Evolutionary conservation across 179 eudicot species (phyloP).

Genomic region (Carnegiea gigantea): DNA sequence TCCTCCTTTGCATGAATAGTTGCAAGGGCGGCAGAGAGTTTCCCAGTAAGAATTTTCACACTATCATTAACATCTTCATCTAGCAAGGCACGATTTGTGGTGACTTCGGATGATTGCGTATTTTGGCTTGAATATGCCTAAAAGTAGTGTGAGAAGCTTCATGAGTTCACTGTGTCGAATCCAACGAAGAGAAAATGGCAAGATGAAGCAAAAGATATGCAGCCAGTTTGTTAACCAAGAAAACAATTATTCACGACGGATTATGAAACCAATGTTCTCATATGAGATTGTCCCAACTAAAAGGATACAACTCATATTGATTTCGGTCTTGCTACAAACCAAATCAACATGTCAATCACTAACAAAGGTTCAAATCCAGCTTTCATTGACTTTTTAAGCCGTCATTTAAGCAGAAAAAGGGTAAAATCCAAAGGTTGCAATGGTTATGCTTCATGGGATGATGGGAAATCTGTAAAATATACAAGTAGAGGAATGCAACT

Average conservation of each 20-base stretch:
- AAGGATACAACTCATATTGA: neutral
- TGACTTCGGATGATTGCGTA: conserved; percentile 74
- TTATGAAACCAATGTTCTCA: conserved; percentile 1
- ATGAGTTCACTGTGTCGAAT: conserved; percentile 10
- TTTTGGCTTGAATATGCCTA: conserved; percentile 51
- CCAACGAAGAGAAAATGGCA: neutral
- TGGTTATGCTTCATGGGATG: neutral
- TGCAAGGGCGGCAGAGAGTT: conserved; percentile 71
- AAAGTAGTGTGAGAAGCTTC: conserved; percentile 13
- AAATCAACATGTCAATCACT: conserved; percentile 2
- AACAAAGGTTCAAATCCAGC: neutral
- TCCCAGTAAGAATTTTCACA: conserved; percentile 57
- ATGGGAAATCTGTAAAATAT: neutral
- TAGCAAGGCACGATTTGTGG: conserved; percentile 45
- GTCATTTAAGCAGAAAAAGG: too few species aligned
- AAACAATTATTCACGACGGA: neutral
- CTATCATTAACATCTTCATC: conserved; percentile 53
- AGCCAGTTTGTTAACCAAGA: neutral
- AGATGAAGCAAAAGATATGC: neutral
- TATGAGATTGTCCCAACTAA: neutral
- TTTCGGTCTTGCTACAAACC: too few species aligned
- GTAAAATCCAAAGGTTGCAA: too few species aligned
- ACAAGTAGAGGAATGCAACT: neutral
- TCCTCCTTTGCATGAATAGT: conserved; percentile 72
- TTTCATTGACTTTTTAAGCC: neutral